A percentile compares a stretch with the other conserved stretches of the same genome.
phyloP scores from a whole-genome alignment of 1,284 basidiomycete genomes.

The Omphalotus olearius region DNA sequence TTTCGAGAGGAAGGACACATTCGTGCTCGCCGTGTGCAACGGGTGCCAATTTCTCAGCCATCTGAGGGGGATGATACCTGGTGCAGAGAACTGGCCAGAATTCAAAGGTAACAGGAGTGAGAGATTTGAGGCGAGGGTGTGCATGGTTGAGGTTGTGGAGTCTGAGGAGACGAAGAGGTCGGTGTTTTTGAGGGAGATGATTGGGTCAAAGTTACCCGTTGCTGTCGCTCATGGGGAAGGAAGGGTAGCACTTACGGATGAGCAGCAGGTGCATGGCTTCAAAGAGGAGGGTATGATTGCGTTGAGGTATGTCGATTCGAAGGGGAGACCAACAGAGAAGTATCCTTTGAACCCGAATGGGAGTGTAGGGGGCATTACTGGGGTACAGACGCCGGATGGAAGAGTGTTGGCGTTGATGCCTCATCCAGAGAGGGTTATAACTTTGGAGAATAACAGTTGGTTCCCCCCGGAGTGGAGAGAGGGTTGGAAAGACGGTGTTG shows the following conservation, averaged over 20 bases:
- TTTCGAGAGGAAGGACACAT: conserved; percentile 79
- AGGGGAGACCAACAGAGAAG: conserved; percentile 59
- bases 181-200: conserved; percentile 90
- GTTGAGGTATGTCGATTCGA: conserved; percentile 74
- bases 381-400: conserved; percentile 82
- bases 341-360: conserved; percentile 99
- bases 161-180: conserved; percentile 52
- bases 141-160: conserved; percentile 74
- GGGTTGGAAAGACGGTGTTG: conserved; percentile 57
- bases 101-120: conserved; percentile 90
- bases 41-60: conserved; percentile 96
- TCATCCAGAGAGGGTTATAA: conserved; percentile 82
- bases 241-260: conserved; percentile 64
- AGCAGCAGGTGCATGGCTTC: conserved; percentile 38
- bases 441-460: conserved; percentile 85
- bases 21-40: conserved; percentile 95
- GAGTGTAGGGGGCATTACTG: conserved; percentile 82
- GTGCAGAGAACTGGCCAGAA: conserved; percentile 82
- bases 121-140: conserved; percentile 88
- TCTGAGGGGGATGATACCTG: conserved; percentile 84
- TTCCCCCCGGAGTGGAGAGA: conserved; percentile 57
- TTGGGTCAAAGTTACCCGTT: conserved; percentile 82
- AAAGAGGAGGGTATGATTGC: conserved; percentile 55
- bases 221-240: conserved; percentile 98
- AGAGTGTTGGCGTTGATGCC: conserved; percentile 95